Conservation (phyloP, 331 rosid genomes). For the Malus hybrid region DNA sequence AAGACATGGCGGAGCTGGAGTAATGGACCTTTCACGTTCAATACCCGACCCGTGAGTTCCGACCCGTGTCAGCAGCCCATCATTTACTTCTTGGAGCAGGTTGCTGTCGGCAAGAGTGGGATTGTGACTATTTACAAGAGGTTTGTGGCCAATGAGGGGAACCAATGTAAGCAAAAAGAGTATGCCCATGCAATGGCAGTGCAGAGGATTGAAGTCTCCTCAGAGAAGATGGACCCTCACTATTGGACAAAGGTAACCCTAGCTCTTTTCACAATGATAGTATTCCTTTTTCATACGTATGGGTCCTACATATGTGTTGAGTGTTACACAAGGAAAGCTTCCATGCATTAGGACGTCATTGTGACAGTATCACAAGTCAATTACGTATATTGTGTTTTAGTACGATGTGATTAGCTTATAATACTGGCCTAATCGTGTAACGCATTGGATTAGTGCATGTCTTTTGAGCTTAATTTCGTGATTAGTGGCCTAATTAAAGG, state of each 20-base stretch:
- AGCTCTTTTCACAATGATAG: background rate
- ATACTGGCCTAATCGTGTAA: no score
- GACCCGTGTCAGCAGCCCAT: constrained; percentile 60
- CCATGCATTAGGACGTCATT: no score
- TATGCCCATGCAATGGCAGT: constrained; percentile 22
- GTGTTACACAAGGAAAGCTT: no score
- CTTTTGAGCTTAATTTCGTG: background rate
- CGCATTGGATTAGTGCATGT: background rate
- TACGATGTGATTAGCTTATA: no score
- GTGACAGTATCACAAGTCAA: no score
- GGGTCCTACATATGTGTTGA: no score
- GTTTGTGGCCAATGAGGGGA: constrained; percentile 9
- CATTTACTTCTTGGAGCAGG: constrained; percentile 41
- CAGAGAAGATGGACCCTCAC: constrained; percentile 53
- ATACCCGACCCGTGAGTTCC: constrained; percentile 56
- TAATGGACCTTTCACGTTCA: constrained; percentile 75
- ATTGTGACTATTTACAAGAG: constrained; percentile 46
- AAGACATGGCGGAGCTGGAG: constrained; percentile 72
- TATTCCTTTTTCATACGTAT: background rate
- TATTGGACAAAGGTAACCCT: constrained; percentile 54
- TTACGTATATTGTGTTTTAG: no score
- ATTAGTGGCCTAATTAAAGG: background rate
- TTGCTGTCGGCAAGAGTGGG: constrained; percentile 34
- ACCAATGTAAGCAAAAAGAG: constrained; percentile 25
- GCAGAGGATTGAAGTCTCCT: constrained; percentile 43